phyloP scores from a whole-genome alignment of 1,139 yeast genomes.

The Zygosaccharomyces pseudobailii region DNA sequence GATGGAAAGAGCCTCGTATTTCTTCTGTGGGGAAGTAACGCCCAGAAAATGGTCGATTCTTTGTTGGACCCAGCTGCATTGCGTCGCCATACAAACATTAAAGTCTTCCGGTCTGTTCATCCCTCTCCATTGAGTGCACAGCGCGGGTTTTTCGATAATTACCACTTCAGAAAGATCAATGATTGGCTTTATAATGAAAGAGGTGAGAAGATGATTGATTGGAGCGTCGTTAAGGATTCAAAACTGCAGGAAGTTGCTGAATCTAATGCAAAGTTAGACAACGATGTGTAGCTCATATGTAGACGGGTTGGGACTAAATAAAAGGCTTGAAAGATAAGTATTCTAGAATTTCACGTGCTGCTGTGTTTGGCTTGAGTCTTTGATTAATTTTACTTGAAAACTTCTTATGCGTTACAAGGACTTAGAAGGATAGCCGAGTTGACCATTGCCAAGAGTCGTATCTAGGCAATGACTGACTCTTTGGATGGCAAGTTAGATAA shows the following conservation, averaged over 20 bases:
- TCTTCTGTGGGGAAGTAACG: slow-evolving; percentile 94
- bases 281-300: neutral
- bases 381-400: neutral
- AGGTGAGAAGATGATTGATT: slow-evolving; percentile 49
- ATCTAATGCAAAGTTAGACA: slow-evolving; percentile 6
- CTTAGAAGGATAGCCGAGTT: neutral
- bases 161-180: slow-evolving; percentile 68
- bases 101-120: slow-evolving; percentile 72
- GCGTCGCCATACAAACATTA: slow-evolving; percentile 38
- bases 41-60: slow-evolving; percentile 62
- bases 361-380: neutral
- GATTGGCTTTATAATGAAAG: slow-evolving; percentile 52
- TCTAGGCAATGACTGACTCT: neutral
- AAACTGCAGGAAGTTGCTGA: slow-evolving; percentile 22
- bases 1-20: slow-evolving; percentile 57
- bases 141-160: slow-evolving; percentile 72
- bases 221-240: slow-evolving; percentile 43
- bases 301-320: neutral
- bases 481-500: neutral
- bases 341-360: neutral
- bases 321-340: neutral
- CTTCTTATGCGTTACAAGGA: neutral
- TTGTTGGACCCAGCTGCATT: slow-evolving; percentile 33
- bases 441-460: neutral
- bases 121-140: slow-evolving; percentile 93